Evolutionary conservation across 345 rosid species (phyloP).

Genomic region (Bruguiera gymnorhiza): DNA sequence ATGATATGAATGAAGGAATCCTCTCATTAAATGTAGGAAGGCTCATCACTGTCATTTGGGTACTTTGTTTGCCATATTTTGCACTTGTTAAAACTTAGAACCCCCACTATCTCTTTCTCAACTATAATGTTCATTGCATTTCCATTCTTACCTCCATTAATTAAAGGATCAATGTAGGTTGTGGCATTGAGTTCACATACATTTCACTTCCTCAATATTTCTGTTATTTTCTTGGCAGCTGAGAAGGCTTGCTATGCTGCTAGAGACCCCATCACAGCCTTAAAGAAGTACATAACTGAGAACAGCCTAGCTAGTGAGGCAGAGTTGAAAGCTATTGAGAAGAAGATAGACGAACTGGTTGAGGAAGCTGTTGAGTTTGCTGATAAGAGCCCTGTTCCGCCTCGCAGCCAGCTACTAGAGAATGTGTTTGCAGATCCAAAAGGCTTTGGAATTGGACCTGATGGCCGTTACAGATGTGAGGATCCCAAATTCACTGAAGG

Average conservation of each 20-base stretch:
- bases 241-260: constrained; percentile 77
- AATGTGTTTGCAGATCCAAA: constrained; percentile 85
- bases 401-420: constrained; percentile 74
- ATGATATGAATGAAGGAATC: neutral
- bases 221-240: constrained; percentile 40
- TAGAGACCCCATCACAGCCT: constrained; percentile 68
- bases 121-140: neutral
- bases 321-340: constrained; percentile 67
- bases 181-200: neutral
- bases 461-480: constrained; percentile 75
- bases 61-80: neutral
- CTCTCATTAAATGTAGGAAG: neutral
- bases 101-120: neutral
- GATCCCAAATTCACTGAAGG: constrained; percentile 85
- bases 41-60: neutral
- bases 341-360: constrained; percentile 66
- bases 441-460: constrained; percentile 80
- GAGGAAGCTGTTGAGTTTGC: constrained; percentile 87
- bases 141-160: neutral
- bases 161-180: neutral
- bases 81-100: neutral
- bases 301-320: constrained; percentile 59
- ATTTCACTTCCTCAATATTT: constrained; percentile 10
- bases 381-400: constrained; percentile 61
- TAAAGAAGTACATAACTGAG: constrained; percentile 67